Evolutionary conservation across 1,139 yeast genomes (phyloP).

Genomic region (Suhomyces maxii): DNA sequence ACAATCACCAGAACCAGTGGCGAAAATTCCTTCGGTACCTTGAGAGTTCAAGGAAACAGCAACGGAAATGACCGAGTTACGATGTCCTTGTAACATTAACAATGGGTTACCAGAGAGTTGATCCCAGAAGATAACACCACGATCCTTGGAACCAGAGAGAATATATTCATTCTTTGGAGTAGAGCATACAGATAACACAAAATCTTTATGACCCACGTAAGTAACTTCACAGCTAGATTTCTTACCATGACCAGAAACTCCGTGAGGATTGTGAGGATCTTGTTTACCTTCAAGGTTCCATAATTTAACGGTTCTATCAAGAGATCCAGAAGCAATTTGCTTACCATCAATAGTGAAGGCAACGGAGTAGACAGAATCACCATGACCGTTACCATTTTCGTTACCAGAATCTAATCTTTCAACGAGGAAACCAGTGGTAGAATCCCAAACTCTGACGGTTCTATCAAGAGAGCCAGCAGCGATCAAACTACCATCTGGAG

Average conservation of each 20-base stretch:
- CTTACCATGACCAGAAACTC: slow-evolving; percentile 25
- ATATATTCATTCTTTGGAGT: slow-evolving; percentile 93
- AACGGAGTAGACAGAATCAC: slow-evolving; percentile 93
- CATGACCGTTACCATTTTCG: slow-evolving; percentile 88
- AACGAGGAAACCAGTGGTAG: slow-evolving; percentile 87
- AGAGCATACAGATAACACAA: slow-evolving; percentile 89
- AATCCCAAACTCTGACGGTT: slow-evolving; percentile 97
- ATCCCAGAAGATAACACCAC: slow-evolving; percentile 98
- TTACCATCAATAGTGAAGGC: slow-evolving; percentile 91
- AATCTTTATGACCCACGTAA: slow-evolving; percentile 94
- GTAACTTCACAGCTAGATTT: slow-evolving; percentile 84
- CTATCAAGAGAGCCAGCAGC: slow-evolving; percentile 97
- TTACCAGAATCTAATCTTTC: slow-evolving; percentile 91
- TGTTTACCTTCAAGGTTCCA: slow-evolving; percentile 81
- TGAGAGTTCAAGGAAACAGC: slow-evolving; percentile 80
- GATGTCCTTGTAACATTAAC: slow-evolving; percentile 94
- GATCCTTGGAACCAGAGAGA: slow-evolving; percentile 92
- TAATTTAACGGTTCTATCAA: slow-evolving; percentile 92
- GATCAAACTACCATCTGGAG: slow-evolving; percentile 90
- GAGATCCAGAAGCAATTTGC: slow-evolving; percentile 91
- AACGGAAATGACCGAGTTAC: slow-evolving; percentile 92
- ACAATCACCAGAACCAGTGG: slow-evolving; percentile 98
- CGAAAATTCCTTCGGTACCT: slow-evolving; percentile 77
- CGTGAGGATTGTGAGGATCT: slow-evolving; percentile 41
- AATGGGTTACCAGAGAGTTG: slow-evolving; percentile 89